These are phyloP conservation scores for Gamsiella multidivaricata DNA, from an alignment of 192 early-diverging fungal genomes.

Conservation along the genomic window DNA sequence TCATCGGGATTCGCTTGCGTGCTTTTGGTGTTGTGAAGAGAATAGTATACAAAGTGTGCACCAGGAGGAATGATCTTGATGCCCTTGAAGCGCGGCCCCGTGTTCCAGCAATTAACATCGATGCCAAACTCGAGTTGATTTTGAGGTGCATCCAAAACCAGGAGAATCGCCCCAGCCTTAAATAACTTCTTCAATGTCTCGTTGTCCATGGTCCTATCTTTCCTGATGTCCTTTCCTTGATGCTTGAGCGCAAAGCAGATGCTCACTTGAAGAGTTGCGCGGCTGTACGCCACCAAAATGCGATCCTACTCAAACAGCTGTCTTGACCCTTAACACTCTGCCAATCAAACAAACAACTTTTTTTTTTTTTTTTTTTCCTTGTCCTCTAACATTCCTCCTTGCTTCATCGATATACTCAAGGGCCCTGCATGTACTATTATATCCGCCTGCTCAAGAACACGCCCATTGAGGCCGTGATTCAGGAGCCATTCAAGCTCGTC, in stretches of 20 bases:
- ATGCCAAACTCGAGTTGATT: slow-evolving; percentile 84
- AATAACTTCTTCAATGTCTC: slow-evolving; percentile 82
- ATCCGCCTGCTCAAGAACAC: slow-evolving; percentile 52
- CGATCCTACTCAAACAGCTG: too few species aligned
- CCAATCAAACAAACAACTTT: neutral
- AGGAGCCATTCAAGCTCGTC: slow-evolving; percentile 55
- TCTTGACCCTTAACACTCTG: too few species aligned
- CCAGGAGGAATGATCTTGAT: slow-evolving; percentile 95
- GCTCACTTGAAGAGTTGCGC: neutral
- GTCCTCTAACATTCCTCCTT: neutral
- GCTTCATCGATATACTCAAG: neutral
- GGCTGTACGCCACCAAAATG: slow-evolving; percentile 2
- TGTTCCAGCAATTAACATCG: slow-evolving; percentile 90
- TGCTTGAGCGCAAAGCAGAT: neutral
- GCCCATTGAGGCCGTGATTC: slow-evolving; percentile 53
- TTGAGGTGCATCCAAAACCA: slow-evolving; percentile 84
- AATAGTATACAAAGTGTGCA: slow-evolving; percentile 92
- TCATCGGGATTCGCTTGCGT: neutral
- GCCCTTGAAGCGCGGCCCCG: slow-evolving; percentile 91
- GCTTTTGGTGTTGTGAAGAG: slow-evolving; percentile 60
- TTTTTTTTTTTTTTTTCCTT: slow-evolving; percentile 5
- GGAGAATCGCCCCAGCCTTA: slow-evolving; percentile 79
- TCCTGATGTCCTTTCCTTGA: too few species aligned
- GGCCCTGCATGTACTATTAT: slow-evolving; percentile 44
- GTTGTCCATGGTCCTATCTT: slow-evolving; percentile 74